These are phyloP conservation scores for Leccinum cinnamomeum DNA, from an alignment of 1,284 basidiomycete genomes.

Conservation along the genomic window DNA sequence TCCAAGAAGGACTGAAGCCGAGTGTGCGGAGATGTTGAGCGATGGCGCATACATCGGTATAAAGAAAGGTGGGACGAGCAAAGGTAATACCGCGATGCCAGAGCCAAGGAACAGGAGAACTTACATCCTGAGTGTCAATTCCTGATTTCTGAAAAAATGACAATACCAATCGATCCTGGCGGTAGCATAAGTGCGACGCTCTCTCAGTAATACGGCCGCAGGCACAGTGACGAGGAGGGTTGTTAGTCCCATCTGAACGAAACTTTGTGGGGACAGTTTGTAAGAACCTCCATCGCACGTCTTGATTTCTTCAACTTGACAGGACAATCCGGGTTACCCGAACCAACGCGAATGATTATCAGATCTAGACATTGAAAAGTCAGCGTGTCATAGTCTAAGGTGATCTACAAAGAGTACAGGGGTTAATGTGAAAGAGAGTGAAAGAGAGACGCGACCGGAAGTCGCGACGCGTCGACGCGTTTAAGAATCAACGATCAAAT, in stretches of 20 bases:
- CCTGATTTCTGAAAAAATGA: conserved; percentile 11
- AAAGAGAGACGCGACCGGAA: neutral
- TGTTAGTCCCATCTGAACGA: conserved; percentile 22
- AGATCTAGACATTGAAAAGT: neutral
- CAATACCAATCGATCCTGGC: conserved; percentile 23
- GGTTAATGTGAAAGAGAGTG: neutral
- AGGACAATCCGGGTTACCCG: too few relatives aligned
- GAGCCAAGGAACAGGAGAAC: conserved; percentile 23
- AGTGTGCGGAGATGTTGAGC: conserved; percentile 27
- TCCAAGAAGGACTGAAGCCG: conserved; percentile 30
- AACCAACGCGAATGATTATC: neutral
- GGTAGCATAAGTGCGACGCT: conserved; percentile 25
- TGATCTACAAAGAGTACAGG: neutral
- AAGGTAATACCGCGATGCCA: conserved; percentile 43
- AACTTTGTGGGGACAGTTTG: too few relatives aligned
- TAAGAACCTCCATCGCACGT: too few relatives aligned
- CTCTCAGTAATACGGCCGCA: conserved; percentile 33
- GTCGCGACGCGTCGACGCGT: neutral
- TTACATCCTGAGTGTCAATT: conserved; percentile 25
- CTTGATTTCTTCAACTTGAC: too few relatives aligned
- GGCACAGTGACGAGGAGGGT: conserved; percentile 33
- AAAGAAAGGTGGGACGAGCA: conserved; percentile 40
- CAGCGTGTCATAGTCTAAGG: neutral
- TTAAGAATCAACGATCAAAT: neutral
- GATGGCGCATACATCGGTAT: conserved; percentile 37